These are phyloP conservation scores for Cardamine resedifolia DNA, from an alignment of 345 rosid species.

Conservation along the genomic window DNA sequence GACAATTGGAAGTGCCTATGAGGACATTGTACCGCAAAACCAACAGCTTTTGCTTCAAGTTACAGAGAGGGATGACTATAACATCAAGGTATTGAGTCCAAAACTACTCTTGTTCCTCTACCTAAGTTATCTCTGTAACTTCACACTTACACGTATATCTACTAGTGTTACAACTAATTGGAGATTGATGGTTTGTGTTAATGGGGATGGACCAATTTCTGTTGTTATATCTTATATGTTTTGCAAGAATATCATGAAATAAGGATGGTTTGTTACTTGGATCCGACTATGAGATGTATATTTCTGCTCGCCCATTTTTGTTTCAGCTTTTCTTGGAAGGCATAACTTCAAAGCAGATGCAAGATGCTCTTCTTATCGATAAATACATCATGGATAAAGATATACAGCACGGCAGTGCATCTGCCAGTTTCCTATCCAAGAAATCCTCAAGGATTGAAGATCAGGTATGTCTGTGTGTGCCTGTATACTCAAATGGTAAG, in stretches of 20 bases:
- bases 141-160: not conserved
- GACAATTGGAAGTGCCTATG: slow-evolving; percentile 93
- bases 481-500: not conserved
- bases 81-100: slow-evolving; percentile 68
- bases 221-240: not conserved
- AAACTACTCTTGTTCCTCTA: slow-evolving; percentile 15
- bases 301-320: slow-evolving; percentile 32
- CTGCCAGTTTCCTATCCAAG: slow-evolving; percentile 61
- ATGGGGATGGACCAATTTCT: not conserved
- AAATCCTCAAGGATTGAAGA: slow-evolving; percentile 78
- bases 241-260: not conserved
- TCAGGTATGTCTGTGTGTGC: slow-evolving; percentile 54
- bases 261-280: slow-evolving; percentile 13
- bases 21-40: slow-evolving; percentile 93
- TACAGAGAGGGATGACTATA: slow-evolving; percentile 97
- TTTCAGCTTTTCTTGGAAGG: slow-evolving; percentile 88
- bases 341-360: slow-evolving; percentile 69
- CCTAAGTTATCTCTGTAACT: not conserved
- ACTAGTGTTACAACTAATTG: not conserved
- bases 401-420: slow-evolving; percentile 67
- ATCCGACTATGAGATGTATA: slow-evolving; percentile 6
- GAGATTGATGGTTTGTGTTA: slow-evolving; percentile 1
- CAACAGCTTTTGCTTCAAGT: slow-evolving; percentile 93
- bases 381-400: slow-evolving; percentile 63
- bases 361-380: slow-evolving; percentile 59